These are phyloP conservation scores for Celoporthe dispersa DNA, from an alignment of 2,329 filamentous ascomycete species.

Conservation along the genomic window DNA sequence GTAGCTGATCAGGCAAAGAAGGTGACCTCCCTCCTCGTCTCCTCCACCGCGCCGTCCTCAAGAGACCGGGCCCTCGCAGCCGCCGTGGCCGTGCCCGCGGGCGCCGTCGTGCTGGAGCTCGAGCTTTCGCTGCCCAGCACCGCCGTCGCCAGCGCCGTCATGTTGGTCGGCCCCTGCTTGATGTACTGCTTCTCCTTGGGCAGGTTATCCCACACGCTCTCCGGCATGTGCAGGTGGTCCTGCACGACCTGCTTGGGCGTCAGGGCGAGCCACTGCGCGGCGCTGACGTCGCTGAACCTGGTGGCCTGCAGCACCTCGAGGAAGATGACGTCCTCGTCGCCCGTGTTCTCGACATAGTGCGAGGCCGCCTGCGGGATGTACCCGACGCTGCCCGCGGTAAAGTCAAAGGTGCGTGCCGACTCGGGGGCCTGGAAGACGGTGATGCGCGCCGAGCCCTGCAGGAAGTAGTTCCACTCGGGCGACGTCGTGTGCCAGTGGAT, in stretches of 20 bases:
- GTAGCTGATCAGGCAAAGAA: constrained; percentile 22
- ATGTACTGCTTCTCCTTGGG: constrained; percentile 51
- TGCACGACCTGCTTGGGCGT: constrained; percentile 62
- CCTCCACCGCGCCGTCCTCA: constrained; percentile 9
- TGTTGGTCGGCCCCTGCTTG: constrained; percentile 38
- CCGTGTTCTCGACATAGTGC: constrained; percentile 67
- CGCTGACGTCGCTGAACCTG: constrained; percentile 57
- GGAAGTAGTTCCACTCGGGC: constrained; percentile 66
- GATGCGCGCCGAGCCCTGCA: constrained; percentile 58
- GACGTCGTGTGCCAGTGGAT: constrained; percentile 66
- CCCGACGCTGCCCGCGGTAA: constrained; percentile 62
- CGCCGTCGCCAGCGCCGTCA: constrained; percentile 24
- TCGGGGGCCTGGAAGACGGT: constrained; percentile 59
- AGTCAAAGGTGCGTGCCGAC: constrained; percentile 60
- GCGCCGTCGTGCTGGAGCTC: background rate
- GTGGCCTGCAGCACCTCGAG: constrained; percentile 62
- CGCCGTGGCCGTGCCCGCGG: background rate
- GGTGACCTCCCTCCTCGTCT: constrained; percentile 24
- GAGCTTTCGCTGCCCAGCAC: background rate
- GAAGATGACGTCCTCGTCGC: constrained; percentile 60
- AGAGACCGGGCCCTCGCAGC: background rate
- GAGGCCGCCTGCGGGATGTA: constrained; percentile 59
- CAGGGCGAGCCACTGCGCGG: constrained; percentile 62
- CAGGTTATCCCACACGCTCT: constrained; percentile 42
- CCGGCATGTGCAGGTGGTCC: constrained; percentile 54